A percentile compares a stretch with the other conserved stretches of the same genome.
phyloP scores from a whole-genome alignment of 805 yeast species.

The Metschnikowia kofuensis region DNA sequence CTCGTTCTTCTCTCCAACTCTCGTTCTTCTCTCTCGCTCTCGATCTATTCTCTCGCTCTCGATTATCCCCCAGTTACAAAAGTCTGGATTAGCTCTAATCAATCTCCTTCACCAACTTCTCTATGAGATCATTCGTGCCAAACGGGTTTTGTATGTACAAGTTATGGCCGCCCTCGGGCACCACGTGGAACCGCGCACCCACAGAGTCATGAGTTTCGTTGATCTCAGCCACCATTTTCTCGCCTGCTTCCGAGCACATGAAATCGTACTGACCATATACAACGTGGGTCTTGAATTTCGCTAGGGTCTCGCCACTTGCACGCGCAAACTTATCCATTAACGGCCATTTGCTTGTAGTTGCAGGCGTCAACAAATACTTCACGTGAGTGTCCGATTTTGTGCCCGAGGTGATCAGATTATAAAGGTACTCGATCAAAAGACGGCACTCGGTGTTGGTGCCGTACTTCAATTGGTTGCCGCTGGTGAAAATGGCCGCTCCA shows the following conservation, averaged over 20 bases:
- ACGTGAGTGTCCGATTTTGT: constrained; percentile 40
- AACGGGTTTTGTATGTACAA: constrained; percentile 45
- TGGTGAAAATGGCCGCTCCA: constrained; percentile 24
- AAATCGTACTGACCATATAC: constrained; percentile 72
- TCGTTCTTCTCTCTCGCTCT: too few relatives aligned
- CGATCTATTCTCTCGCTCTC: too few relatives aligned
- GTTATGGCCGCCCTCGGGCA: constrained; percentile 42
- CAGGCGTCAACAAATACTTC: constrained; percentile 50
- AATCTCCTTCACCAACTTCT: constrained; percentile 11
- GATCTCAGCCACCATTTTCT: constrained; percentile 25
- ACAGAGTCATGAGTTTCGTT: constrained; percentile 7
- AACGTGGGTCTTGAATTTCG: constrained; percentile 39
- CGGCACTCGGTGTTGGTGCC: constrained; percentile 38
- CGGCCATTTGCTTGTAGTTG: constrained; percentile 65
- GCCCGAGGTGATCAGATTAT: constrained; percentile 39
- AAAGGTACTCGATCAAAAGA: constrained; percentile 39
- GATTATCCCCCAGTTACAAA: too few relatives aligned
- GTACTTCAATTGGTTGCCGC: constrained; percentile 30
- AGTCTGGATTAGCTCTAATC: not conserved
- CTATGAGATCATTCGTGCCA: constrained; percentile 32
- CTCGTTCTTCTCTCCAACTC: too few relatives aligned
- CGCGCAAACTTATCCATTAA: constrained; percentile 52
- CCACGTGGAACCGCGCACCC: constrained; percentile 14
- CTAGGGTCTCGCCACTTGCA: constrained; percentile 20
- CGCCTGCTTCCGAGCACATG: constrained; percentile 62